Conservation (phyloP, 306 rosid species). For the Quercus variabilis region DNA sequence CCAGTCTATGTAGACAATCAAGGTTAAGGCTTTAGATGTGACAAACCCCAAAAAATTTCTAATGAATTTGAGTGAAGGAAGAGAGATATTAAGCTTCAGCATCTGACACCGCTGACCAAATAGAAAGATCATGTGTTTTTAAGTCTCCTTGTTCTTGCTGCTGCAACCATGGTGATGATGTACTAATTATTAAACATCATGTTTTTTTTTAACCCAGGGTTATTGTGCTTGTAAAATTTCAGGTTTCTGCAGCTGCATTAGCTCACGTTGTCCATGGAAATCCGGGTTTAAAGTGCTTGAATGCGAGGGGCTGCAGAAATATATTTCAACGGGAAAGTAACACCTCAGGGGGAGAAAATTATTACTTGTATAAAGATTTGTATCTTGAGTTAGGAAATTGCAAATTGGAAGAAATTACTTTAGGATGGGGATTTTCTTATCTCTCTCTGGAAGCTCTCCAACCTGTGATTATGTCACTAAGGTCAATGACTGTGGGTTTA, state of each 20-base stretch:
- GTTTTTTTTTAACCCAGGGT: slow-evolving; percentile 13
- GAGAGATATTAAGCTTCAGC: slow-evolving; percentile 4
- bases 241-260: slow-evolving; percentile 69
- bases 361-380: slow-evolving; percentile 32
- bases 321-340: slow-evolving; percentile 34
- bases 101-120: slow-evolving; percentile 4
- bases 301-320: slow-evolving; percentile 59
- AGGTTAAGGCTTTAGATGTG: neutral
- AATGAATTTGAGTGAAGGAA: slow-evolving; percentile 8
- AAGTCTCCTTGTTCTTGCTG: neutral
- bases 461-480: slow-evolving; percentile 54
- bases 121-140: neutral
- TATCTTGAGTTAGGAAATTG: slow-evolving; percentile 41
- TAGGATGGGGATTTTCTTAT: slow-evolving; percentile 83
- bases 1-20: neutral
- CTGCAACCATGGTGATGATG: slow-evolving; percentile 9
- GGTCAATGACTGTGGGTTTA: slow-evolving; percentile 53
- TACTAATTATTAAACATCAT: neutral
- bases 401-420: slow-evolving; percentile 57
- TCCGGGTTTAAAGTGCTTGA: slow-evolving; percentile 56
- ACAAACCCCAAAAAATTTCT: neutral
- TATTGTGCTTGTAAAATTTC: slow-evolving; percentile 17
- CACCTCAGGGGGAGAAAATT: slow-evolving; percentile 28
- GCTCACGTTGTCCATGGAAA: slow-evolving; percentile 42
- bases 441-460: slow-evolving; percentile 57